These are phyloP conservation scores for Podaxis sp. DNA, from an alignment of 768 basidiomycete species.

Conservation along the genomic window DNA sequence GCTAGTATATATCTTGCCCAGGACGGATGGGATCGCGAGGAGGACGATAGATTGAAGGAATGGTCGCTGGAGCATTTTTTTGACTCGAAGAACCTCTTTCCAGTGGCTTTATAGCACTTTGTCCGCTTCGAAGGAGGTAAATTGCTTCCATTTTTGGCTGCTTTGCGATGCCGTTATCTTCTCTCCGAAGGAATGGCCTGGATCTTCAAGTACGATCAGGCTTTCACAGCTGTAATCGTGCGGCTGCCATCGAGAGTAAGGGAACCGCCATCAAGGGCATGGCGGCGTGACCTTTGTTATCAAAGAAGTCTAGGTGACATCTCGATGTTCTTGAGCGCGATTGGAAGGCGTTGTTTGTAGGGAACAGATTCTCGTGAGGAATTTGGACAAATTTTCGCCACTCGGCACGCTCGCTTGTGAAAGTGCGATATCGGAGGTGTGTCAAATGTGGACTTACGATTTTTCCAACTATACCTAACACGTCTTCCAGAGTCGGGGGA, in stretches of 20 bases:
- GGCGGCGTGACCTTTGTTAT: neutral
- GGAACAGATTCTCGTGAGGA: no score
- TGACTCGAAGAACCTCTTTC: neutral
- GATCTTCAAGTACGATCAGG: neutral
- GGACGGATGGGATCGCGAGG: neutral
- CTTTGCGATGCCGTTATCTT: neutral
- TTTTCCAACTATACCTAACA: neutral
- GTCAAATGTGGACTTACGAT: neutral
- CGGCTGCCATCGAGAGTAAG: neutral
- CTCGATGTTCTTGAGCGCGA: neutral
- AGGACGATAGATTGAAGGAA: neutral
- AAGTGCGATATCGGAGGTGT: neutral
- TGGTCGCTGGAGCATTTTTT: neutral
- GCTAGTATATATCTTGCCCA: neutral
- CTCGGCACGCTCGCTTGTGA: neutral
- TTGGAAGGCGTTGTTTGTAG: neutral
- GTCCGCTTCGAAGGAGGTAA: neutral
- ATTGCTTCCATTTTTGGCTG: neutral
- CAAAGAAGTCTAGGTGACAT: neutral
- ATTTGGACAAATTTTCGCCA: no score
- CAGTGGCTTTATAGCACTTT: neutral
- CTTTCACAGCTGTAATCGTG: neutral
- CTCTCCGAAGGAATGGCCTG: neutral
- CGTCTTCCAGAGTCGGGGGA: neutral
- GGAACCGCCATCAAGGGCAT: neutral